These are phyloP conservation scores for Psilocybe azurescens DNA, from an alignment of 768 basidiomycete species.

Conservation along the genomic window DNA sequence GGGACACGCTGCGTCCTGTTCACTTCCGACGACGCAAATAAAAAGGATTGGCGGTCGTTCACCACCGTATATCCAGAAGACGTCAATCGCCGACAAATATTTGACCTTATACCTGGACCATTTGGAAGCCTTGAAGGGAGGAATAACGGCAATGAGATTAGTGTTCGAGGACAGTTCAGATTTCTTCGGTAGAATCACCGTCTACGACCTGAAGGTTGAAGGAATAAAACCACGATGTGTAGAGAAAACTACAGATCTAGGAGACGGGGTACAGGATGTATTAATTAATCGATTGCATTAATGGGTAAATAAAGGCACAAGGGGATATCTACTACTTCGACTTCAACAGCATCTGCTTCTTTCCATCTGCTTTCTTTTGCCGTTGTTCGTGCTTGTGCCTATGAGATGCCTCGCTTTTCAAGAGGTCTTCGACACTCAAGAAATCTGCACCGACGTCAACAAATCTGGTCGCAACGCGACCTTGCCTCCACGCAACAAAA, in stretches of 20 bases:
- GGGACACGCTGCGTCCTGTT: conserved; percentile 67
- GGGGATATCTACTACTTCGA: conserved; percentile 12
- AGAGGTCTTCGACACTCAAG: conserved; percentile 58
- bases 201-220: conserved; percentile 66
- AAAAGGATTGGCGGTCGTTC: conserved; percentile 53
- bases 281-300: background rate
- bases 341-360: conserved; percentile 3
- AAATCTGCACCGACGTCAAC: conserved; percentile 79
- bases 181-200: conserved; percentile 80
- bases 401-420: conserved; percentile 53
- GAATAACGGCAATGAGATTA: conserved; percentile 59
- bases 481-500: conserved; percentile 42
- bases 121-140: conserved; percentile 26
- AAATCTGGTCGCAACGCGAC: conserved; percentile 66
- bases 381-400: conserved; percentile 45
- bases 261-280: background rate
- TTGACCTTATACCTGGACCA: conserved; percentile 50
- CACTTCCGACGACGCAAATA: conserved; percentile 27
- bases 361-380: conserved; percentile 27
- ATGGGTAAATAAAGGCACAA: conserved; percentile 11
- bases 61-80: conserved; percentile 78
- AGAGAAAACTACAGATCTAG: too few relatives aligned
- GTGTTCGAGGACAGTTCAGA: conserved; percentile 85
- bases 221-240: conserved; percentile 27
- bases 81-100: conserved; percentile 74